Evolutionary conservation across 805 yeast species (phyloP).

Genomic region (Tetrapisispora iriomotensis): DNA sequence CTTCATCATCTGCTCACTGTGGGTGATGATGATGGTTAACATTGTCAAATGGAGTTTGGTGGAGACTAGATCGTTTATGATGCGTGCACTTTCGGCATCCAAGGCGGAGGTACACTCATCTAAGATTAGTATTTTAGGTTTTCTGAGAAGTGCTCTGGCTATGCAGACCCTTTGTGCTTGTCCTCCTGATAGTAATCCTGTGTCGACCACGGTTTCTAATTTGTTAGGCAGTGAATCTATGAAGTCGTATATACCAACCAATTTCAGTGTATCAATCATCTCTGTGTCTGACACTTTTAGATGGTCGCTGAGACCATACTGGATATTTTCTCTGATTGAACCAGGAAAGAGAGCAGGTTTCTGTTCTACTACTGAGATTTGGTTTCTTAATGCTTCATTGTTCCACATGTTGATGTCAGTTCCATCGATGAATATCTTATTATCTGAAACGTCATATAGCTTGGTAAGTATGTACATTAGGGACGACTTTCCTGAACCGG

Average conservation of each 20-base stretch:
- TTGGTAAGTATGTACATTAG: conserved; percentile 46
- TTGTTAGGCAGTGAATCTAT: conserved; percentile 47
- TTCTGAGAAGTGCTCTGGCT: conserved; percentile 67
- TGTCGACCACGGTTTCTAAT: conserved; percentile 48
- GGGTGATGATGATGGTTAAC: conserved; percentile 59
- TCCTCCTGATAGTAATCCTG: conserved; percentile 67
- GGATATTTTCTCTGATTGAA: conserved; percentile 57
- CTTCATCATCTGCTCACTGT: conserved; percentile 56
- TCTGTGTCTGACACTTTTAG: conserved; percentile 27
- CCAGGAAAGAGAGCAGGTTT: conserved; percentile 64
- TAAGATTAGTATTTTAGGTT: conserved; percentile 53
- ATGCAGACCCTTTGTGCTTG: conserved; percentile 80
- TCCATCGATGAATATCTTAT: conserved; percentile 38
- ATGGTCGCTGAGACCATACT: conserved; percentile 40
- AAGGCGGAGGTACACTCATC: conserved; percentile 90
- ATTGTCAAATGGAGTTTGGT: conserved; percentile 28
- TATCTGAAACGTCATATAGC: conserved; percentile 35
- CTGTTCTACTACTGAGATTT: conserved; percentile 68
- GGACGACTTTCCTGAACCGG: conserved; percentile 92
- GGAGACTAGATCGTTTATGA: conserved; percentile 41
- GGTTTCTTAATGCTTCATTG: conserved; percentile 38
- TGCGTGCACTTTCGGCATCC: conserved; percentile 50
- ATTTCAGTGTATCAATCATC: conserved; percentile 33
- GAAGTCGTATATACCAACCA: conserved; percentile 46
- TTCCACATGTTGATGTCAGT: conserved; percentile 39